phyloP scores from a whole-genome alignment of 1,284 basidiomycete species.

The Nidula niveotomentosa region DNA sequence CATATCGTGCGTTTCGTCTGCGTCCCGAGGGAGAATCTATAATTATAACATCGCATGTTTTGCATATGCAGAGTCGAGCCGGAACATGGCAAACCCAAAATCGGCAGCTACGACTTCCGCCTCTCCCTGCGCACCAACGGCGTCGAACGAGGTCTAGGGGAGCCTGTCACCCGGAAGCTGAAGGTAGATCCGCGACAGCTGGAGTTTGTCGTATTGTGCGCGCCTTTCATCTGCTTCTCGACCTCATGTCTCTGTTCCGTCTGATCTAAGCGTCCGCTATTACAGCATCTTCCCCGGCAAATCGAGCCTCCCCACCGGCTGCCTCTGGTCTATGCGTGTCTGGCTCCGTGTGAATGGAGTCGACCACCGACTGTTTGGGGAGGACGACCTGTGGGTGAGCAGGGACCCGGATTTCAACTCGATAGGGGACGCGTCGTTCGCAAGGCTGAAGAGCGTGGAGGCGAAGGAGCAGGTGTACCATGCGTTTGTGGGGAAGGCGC shows the following conservation, averaged over 20 bases:
- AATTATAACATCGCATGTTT: conserved; percentile 1
- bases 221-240: conserved; percentile 1
- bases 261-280: background rate
- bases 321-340: conserved; percentile 52
- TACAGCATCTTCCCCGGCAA: conserved; percentile 57
- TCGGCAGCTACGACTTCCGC: conserved; percentile 47
- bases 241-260: background rate
- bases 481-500: conserved; percentile 47
- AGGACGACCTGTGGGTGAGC: conserved; percentile 59
- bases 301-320: conserved; percentile 44
- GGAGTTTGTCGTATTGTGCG: conserved; percentile 59
- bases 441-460: conserved; percentile 38
- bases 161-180: conserved; percentile 42
- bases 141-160: conserved; percentile 49
- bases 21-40: background rate
- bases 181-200: conserved; percentile 49
- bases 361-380: conserved; percentile 58
- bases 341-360: conserved; percentile 53
- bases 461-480: conserved; percentile 48
- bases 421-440: conserved; percentile 53
- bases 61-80: conserved; percentile 46
- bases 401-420: conserved; percentile 57
- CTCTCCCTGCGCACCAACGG: conserved; percentile 51
- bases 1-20: conserved; percentile 39
- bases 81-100: conserved; percentile 33